These are phyloP conservation scores for Myriosclerotinia scirpicola DNA, from an alignment of 2,329 filamentous ascomycete genomes.

Conservation along the genomic window DNA sequence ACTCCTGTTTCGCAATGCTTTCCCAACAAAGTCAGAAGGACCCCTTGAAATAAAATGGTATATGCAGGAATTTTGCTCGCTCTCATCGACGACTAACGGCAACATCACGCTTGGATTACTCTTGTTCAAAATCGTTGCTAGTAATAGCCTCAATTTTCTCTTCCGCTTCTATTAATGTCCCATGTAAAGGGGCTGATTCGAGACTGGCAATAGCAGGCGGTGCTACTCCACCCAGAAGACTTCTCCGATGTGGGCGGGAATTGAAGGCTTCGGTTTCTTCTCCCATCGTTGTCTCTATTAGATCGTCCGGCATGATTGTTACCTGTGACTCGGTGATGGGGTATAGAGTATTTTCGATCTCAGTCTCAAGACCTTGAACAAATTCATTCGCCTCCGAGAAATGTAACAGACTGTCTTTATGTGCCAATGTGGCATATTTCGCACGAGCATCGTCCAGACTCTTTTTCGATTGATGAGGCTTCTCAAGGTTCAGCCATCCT, in stretches of 20 bases:
- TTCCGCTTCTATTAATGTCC: conserved; percentile 23
- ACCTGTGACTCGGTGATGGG: conserved; percentile 33
- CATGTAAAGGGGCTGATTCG: conserved; percentile 51
- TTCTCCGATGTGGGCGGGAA: conserved; percentile 52
- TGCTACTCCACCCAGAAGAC: conserved; percentile 50
- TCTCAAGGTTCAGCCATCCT: conserved; percentile 75
- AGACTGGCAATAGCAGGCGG: conserved; percentile 42
- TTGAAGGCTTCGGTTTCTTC: conserved; percentile 57
- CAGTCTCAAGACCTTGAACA: conserved; percentile 51
- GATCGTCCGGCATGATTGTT: conserved; percentile 21
- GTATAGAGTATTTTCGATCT: conserved; percentile 38
- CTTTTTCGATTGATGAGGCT: conserved; percentile 74
- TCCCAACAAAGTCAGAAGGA: neutral
- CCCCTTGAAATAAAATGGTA: conserved; percentile 22
- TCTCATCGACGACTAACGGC: neutral
- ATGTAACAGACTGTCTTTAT: conserved; percentile 52
- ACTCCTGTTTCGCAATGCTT: conserved; percentile 9
- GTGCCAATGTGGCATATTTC: conserved; percentile 53
- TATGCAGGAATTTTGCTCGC: conserved; percentile 16
- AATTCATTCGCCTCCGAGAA: conserved; percentile 54
- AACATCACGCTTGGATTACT: neutral
- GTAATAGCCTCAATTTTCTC: conserved; percentile 2
- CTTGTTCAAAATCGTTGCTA: conserved; percentile 18
- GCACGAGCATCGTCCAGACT: conserved; percentile 69
- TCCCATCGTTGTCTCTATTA: conserved; percentile 23